Conservation (phyloP, 1,139 yeast species). For the Taphrina communis region DNA sequence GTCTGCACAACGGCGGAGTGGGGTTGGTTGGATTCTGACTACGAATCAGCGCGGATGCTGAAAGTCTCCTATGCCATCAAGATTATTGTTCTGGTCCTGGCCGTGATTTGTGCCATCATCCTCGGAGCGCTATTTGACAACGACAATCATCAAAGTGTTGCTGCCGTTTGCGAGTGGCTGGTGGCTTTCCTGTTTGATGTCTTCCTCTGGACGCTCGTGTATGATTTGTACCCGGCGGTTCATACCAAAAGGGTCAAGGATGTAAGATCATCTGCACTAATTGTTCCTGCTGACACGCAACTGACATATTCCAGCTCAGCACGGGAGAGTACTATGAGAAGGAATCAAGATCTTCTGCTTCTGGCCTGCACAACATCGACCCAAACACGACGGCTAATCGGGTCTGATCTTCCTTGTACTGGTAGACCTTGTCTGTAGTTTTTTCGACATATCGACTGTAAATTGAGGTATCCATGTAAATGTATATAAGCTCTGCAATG, state of each 20-base stretch:
- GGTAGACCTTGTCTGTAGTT: neutral
- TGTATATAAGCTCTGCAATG: no score
- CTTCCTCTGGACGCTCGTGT: slow-evolving; percentile 66
- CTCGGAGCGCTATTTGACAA: slow-evolving; percentile 64
- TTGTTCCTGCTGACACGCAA: neutral
- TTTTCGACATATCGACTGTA: neutral
- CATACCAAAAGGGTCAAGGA: slow-evolving; percentile 42
- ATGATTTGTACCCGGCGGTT: slow-evolving; percentile 74
- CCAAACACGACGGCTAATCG: slow-evolving; percentile 1
- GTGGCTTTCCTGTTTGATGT: slow-evolving; percentile 83
- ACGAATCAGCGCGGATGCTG: slow-evolving; percentile 53
- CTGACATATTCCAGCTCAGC: neutral
- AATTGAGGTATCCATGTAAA: neutral
- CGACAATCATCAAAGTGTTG: slow-evolving; percentile 56
- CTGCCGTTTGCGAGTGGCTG: slow-evolving; percentile 77
- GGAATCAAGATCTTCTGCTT: slow-evolving; percentile 9
- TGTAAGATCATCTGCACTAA: slow-evolving; percentile 5
- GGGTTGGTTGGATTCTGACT: slow-evolving; percentile 65
- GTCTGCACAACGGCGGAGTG: slow-evolving; percentile 66
- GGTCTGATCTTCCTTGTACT: neutral
- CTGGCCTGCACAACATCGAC: slow-evolving; percentile 9
- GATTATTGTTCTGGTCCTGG: slow-evolving; percentile 68
- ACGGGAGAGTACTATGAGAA: slow-evolving; percentile 21
- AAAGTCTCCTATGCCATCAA: slow-evolving; percentile 59
- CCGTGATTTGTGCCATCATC: slow-evolving; percentile 70